Evolutionary conservation across 441 rosid genomes (phyloP), one percentile per base, ranked within the genome.

Genomic region (Pelargonium myrrhifolium): DNA sequence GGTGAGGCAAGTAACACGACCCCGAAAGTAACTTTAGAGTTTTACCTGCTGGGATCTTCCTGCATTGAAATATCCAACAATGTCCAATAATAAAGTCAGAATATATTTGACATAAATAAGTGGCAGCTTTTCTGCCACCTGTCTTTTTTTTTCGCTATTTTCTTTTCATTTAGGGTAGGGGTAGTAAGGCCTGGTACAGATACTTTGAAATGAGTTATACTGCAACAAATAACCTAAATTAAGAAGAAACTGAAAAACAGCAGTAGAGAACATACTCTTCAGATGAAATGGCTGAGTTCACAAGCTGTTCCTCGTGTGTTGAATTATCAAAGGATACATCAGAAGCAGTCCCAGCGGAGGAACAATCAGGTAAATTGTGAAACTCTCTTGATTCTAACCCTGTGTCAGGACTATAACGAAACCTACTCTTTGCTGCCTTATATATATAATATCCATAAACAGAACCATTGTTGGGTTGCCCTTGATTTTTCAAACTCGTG

Each of bases 1-100:
- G 97, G 86, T 92, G 97, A 3, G 97, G 97, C 58, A 92, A 76
- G 77, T 80, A 92, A 77, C 89, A 89, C 0, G 96, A 92, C 42
- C 90, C 97, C 2, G 97, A 92, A 37, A 86, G 74, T 53, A 86
- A 81, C 83, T 83, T 83, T 77, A 87, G 66, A 3, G 76, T 82
- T 70, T 86, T 88, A 15, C 82, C 76, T 42, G 77, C 45, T 43
- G 81, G 68, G 68, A 59, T 74, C 67, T 76, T 82, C 77, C 95
- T 89, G 82, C 42, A 60, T 53, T 65, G 55, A 18, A 39, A 26
- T 64, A 64, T 51, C 62, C 17, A 59, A 24, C 14, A 9, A 2
- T 21, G 37, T 21, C 63, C n/a, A 59, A 9, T 20, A 9, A 14
- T 9, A 24, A 21, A 59, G 63, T 59, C 15, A 59, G n/a, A 59